A percentile compares a stretch with the other conserved stretches of the same genome.
Conservation (phyloP, 306 rosid species). For the Begonia peltatifolia region DNA sequence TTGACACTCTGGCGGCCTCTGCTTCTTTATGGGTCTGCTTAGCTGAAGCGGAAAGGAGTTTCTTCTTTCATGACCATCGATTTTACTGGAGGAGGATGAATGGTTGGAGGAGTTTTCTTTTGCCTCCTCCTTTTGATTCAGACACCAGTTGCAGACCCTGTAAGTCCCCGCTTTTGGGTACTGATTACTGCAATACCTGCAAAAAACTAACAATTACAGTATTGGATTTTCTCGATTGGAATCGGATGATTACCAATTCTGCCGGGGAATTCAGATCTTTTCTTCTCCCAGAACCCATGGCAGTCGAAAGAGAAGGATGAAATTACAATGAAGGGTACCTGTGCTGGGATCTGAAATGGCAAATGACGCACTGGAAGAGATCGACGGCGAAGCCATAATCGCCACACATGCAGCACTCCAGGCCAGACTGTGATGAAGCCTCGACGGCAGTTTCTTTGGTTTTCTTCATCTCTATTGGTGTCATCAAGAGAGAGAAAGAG, state of each 20-base stretch:
- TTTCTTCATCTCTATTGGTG: conserved; percentile 9
- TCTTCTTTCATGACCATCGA: conserved; percentile 11
- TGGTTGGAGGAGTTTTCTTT: conserved; percentile 63
- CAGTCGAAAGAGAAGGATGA: too few relatives aligned
- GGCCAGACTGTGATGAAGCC: conserved; percentile 8
- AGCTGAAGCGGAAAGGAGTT: neutral
- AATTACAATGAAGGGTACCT: conserved; percentile 20
- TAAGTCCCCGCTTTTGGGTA: conserved; percentile 49
- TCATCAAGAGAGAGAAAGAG: conserved; percentile 20
- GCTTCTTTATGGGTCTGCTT: conserved; percentile 43
- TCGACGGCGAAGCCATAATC: conserved; percentile 78
- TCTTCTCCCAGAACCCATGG: too few relatives aligned
- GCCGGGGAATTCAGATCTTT: too few relatives aligned
- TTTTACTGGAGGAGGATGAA: conserved; percentile 42
- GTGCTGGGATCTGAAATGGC: conserved; percentile 97
- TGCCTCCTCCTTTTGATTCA: conserved; percentile 37
- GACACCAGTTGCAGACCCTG: conserved; percentile 82
- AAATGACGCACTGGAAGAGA: conserved; percentile 68
- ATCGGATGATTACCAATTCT: too few relatives aligned
- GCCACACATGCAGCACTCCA: conserved; percentile 97
- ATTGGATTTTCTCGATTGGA: too few relatives aligned
- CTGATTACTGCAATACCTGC: conserved; percentile 77
- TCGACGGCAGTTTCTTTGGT: neutral
- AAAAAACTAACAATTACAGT: neutral
- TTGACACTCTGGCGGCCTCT: conserved; percentile 29